Evolutionary conservation across 2,329 filamentous ascomycete genomes (phyloP).

Genomic region (Geosmithia flava): DNA sequence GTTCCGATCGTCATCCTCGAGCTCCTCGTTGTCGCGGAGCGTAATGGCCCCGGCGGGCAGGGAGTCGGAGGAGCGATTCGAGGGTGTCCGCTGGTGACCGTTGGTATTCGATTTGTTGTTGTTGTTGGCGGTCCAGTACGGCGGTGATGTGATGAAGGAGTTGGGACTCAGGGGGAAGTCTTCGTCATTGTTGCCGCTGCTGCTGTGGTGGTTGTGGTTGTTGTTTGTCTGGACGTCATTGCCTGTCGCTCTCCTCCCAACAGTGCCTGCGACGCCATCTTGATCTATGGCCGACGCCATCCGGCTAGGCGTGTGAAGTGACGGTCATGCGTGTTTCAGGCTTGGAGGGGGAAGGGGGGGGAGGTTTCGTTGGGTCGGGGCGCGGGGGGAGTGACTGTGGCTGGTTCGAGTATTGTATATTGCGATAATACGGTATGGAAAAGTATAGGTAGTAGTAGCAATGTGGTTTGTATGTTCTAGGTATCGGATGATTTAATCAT

Average conservation of each 20-base stretch:
- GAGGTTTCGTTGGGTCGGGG: not conserved
- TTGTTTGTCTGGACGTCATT: not conserved
- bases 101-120: not conserved
- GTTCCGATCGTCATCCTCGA: slow-evolving; percentile 35
- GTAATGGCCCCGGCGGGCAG: slow-evolving; percentile 41
- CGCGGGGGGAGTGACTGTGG: too few species aligned
- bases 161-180: not conserved
- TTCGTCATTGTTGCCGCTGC: not conserved
- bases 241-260: not conserved
- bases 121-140: slow-evolving; percentile 27
- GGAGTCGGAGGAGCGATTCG: slow-evolving; percentile 35
- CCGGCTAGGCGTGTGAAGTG: slow-evolving; percentile 14
- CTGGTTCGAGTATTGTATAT: too few species aligned
- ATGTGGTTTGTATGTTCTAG: too few species aligned
- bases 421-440: too few species aligned
- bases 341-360: not conserved
- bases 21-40: slow-evolving; percentile 48
- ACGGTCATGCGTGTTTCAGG: slow-evolving; percentile 5
- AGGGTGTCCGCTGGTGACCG: slow-evolving; percentile 21
- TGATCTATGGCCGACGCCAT: slow-evolving; percentile 19
- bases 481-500: too few species aligned
- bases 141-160: slow-evolving; percentile 20
- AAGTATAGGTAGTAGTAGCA: too few species aligned
- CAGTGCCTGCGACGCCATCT: not conserved
- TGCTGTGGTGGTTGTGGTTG: too few species aligned